A percentile compares a stretch with the other conserved stretches of the same genome.
These are phyloP conservation scores for Suillus tomentosus DNA, from an alignment of 768 basidiomycete genomes.

Conservation along the genomic window DNA sequence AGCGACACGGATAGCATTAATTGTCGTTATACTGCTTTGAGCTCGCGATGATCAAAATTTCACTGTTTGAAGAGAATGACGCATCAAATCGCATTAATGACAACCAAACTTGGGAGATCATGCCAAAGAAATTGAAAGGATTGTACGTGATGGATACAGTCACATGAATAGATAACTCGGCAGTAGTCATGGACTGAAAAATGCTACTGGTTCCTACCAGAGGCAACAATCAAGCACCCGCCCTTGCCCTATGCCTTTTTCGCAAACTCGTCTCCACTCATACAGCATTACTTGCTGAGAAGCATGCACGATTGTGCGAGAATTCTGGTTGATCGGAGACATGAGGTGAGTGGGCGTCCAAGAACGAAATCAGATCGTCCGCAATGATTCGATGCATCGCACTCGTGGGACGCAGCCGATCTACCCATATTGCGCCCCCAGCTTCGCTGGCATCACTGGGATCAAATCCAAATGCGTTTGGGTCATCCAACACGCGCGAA, in stretches of 20 bases:
- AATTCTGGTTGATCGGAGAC: conserved; percentile 1
- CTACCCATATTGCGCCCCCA: conserved; percentile 36
- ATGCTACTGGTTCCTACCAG: background rate
- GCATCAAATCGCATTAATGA: background rate
- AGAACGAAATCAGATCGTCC: conserved; percentile 12
- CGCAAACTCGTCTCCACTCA: background rate
- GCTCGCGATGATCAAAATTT: background rate
- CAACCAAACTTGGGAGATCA: background rate
- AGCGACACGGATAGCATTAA: background rate
- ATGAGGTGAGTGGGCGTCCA: conserved; percentile 2
- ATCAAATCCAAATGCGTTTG: conserved; percentile 21
- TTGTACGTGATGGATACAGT: background rate
- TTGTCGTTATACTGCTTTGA: background rate
- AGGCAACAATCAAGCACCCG: conserved; percentile 2
- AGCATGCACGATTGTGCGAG: background rate
- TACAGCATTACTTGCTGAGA: conserved; percentile 4
- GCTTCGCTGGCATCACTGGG: conserved; percentile 18
- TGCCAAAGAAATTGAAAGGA: background rate
- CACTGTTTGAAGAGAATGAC: background rate
- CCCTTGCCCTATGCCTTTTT: background rate
- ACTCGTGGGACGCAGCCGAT: conserved; percentile 19
- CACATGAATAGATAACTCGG: background rate
- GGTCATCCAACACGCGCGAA: conserved; percentile 48
- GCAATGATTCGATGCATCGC: conserved; percentile 22
- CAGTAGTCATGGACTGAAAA: background rate